Base-by-base conservation (phyloP, 805 yeast genomes). In the Alloascoidea africana region DNA sequence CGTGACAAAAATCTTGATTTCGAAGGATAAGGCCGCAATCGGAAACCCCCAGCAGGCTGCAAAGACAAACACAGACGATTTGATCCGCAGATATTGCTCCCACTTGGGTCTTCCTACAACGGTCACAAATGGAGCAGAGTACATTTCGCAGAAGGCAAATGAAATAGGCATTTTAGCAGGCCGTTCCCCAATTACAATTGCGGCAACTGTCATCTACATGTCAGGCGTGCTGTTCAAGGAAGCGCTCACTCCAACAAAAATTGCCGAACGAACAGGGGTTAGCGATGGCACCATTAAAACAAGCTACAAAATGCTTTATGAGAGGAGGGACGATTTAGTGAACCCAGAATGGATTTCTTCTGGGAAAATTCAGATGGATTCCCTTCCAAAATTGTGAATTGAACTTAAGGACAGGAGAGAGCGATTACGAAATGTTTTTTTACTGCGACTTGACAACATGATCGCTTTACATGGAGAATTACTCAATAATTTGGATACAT, bases 241-340 rank as follows among this genome's bases (percentile, higher is more conserved):
- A 27, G 80, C 75, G 37, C 63, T 84, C 27, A 65, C 81, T 2
- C 87, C 95, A 0, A 60, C 79, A 1, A 80, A 74, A 50, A 89
- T 91, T 40, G 83, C 94, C 8, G 95, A 85, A 47, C 82, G 82
- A 48, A 73, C 96, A 14, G 97, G 96, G 47, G 97, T 91, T 14
- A 82, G 94, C 50, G 98, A 91, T 54, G 96, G 97, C 46, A 91
- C 98, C 1, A 87, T 91, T 49, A 85, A 91, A 56, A 83, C 96
- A 1, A 77, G 91, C 34, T 91, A 85, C 54, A 82, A 82, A 55
- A 76, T 77, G 33, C 63, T 91, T 58, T 78, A 71, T 52, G 86
- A 82, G 43, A 84, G 80, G 42, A 72, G 70, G 48, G 76, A 73
- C 19, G 66, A 68, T 46, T 67, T 86, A 35, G 68, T 86, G n/a